Conservation (phyloP, 179 eudicot genomes). For the Amaranthus tricolor region DNA sequence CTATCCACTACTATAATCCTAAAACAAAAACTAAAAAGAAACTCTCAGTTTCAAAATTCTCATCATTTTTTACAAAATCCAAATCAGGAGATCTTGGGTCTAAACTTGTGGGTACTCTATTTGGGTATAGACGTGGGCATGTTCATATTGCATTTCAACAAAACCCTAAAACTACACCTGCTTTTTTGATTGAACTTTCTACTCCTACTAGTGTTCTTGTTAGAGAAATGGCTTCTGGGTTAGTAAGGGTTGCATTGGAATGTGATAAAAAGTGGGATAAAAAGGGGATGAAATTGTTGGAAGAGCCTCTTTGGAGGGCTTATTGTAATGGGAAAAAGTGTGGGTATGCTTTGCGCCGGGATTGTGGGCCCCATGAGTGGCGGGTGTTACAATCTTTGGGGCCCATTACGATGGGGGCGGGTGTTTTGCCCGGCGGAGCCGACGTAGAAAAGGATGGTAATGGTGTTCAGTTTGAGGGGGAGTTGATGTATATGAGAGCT, state of each 20-base stretch:
- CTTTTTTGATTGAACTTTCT: conserved; percentile 63
- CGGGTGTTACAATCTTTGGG: conserved; percentile 60
- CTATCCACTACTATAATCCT: background rate
- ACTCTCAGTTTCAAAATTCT: conserved; percentile 37
- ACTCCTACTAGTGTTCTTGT: conserved; percentile 65
- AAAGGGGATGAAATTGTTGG: conserved; percentile 45
- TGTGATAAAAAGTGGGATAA: conserved; percentile 59
- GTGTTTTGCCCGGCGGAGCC: conserved; percentile 55
- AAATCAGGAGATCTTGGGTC: conserved; percentile 39
- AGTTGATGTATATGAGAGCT: conserved; percentile 90
- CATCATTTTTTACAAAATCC: conserved; percentile 39
- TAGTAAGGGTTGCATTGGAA: conserved; percentile 76
- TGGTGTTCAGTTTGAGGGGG: conserved; percentile 48
- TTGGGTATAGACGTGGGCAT: conserved; percentile 72
- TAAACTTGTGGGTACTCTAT: conserved; percentile 62
- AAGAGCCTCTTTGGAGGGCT: conserved; percentile 90
- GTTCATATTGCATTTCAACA: conserved; percentile 67
- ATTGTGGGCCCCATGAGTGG: conserved; percentile 67
- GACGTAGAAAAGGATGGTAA: conserved; percentile 22
- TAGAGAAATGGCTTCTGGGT: conserved; percentile 80
- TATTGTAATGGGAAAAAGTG: conserved; percentile 93
- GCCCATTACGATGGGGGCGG: conserved; percentile 92
- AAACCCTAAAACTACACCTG: conserved; percentile 44
- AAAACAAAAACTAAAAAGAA: conserved; percentile 26
- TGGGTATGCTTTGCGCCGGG: conserved; percentile 76